A percentile compares a stretch with the other conserved stretches of the same genome.
Conservation (phyloP, 176 grass and related monocot species). For the Carex littledalei region DNA sequence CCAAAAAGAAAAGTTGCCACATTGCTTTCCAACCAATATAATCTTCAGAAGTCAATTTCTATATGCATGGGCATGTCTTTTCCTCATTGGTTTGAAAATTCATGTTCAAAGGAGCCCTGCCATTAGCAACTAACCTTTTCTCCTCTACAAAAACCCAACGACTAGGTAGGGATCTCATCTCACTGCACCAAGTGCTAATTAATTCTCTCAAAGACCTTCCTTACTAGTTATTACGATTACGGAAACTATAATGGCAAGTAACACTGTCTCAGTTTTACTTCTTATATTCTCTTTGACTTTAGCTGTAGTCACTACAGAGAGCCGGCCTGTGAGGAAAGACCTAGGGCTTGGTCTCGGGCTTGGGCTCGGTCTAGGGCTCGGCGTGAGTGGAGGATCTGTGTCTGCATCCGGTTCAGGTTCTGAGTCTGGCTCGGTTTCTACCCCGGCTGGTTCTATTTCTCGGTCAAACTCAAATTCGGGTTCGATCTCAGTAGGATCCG, state of each 20-base stretch:
- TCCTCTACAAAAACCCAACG: background rate
- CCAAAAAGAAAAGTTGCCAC: background rate
- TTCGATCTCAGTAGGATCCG: constrained; percentile 20
- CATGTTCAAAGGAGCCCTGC: background rate
- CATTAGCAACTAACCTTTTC: background rate
- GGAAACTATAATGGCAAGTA: constrained; percentile 8
- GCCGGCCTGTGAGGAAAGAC: constrained; percentile 39
- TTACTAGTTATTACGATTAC: too few species aligned
- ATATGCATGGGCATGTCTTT: background rate
- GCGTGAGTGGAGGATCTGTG: constrained; percentile 1
- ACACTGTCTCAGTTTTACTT: background rate
- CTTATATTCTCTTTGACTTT: constrained; percentile 1
- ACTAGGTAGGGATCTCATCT: background rate
- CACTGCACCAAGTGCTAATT: background rate
- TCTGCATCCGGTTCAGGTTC: constrained; percentile 32
- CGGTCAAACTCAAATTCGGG: constrained; percentile 23
- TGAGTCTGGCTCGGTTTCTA: constrained; percentile 5
- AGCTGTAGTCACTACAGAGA: background rate
- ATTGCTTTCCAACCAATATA: background rate
- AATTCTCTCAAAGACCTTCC: too few species aligned
- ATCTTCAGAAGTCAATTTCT: background rate
- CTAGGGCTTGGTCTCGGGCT: constrained; percentile 28
- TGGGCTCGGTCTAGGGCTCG: constrained; percentile 29
- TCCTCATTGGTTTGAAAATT: background rate
- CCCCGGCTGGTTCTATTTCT: constrained; percentile 19